Conservation (phyloP, 129 eudicot species). For the Flaveria bidentis region DNA sequence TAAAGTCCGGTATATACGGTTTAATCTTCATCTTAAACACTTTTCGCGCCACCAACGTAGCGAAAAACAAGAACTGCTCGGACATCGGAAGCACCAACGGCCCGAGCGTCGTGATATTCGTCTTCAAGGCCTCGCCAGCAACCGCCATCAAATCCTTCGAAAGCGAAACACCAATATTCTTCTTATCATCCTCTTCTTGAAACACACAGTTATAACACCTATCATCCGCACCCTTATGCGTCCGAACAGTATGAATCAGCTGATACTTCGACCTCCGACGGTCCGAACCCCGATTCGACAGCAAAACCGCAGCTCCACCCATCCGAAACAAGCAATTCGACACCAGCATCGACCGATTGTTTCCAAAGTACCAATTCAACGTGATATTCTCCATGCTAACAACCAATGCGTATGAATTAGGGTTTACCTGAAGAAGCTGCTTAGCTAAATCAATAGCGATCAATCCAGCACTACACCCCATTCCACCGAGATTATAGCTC, state of each 20-base stretch:
- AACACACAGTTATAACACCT: constrained; percentile 58
- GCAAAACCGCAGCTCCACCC: constrained; percentile 81
- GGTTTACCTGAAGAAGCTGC: constrained; percentile 73
- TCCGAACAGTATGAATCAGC: constrained; percentile 63
- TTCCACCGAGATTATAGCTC: constrained; percentile 84
- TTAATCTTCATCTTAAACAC: constrained; percentile 66
- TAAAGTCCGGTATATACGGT: constrained; percentile 74
- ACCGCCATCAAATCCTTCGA: constrained; percentile 75
- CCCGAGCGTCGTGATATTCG: constrained; percentile 71
- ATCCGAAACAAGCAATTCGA: constrained; percentile 73
- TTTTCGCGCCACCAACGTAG: constrained; percentile 54
- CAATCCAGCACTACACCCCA: constrained; percentile 96
- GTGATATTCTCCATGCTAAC: constrained; percentile 78
- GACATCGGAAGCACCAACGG: constrained; percentile 81
- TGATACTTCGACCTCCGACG: constrained; percentile 64
- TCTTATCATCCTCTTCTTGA: constrained; percentile 62
- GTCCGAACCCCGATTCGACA: constrained; percentile 63
- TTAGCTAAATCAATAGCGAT: constrained; percentile 79
- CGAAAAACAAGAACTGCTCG: constrained; percentile 63
- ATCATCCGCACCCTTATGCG: constrained; percentile 76
- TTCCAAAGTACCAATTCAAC: constrained; percentile 70
- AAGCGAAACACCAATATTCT: constrained; percentile 52
- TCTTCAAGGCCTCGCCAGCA: constrained; percentile 71
- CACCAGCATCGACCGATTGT: constrained; percentile 69
- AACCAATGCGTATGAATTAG: constrained; percentile 63